Base-by-base conservation (phyloP, 2,329 filamentous ascomycete species). In the Huntiella decipiens region DNA sequence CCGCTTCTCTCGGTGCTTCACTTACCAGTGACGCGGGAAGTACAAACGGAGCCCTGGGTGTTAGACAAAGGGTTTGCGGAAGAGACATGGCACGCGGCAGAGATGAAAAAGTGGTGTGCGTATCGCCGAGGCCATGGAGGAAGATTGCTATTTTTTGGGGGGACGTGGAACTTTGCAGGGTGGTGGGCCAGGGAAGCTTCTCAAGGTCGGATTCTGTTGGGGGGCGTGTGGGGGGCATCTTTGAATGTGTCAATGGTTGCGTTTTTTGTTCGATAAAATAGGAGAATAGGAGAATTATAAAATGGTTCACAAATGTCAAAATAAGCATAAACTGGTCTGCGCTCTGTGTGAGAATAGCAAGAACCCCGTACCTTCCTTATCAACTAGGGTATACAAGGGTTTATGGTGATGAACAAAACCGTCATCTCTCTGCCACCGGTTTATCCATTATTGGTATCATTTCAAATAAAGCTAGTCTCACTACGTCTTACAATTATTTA, bases 121-220 rank as follows among this genome's bases (percentile, higher is more conserved):
- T 75, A 62, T 93, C 86, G 51, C 86, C 86, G 10, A 93, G 72
- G 52, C 85, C 85, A 60, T 93, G 86, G 48, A 93, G 74, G 51
- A 93, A 74, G 53, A 92, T 68, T 54, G 87, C 79, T 38, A 77
- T 81, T 7, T 79, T 74, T 10, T 71, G 71, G 50, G 80, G 73
- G 34, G 71, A 67, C 22, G 64, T 58, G 37, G 70, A 69, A 56
- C 65, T 69, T 53, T 69, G 63, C 39, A 71, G 57, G 43, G 65
- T 61, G 49, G 67, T 55, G 10, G 62, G 61, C 49, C 67, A 56
- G 10, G 62, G 61, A 44, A 72, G 60, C 38, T 56, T 56, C 35
- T 63, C 55, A 52, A 75, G 73, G 57, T 75, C 71, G 12, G 61
- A 60, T 6, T 60, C 56, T 16, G 65, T 66, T 5, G 71, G 71